Evolutionary conservation across 331 rosid genomes (phyloP).

Genomic region (Quercus tomentella): DNA sequence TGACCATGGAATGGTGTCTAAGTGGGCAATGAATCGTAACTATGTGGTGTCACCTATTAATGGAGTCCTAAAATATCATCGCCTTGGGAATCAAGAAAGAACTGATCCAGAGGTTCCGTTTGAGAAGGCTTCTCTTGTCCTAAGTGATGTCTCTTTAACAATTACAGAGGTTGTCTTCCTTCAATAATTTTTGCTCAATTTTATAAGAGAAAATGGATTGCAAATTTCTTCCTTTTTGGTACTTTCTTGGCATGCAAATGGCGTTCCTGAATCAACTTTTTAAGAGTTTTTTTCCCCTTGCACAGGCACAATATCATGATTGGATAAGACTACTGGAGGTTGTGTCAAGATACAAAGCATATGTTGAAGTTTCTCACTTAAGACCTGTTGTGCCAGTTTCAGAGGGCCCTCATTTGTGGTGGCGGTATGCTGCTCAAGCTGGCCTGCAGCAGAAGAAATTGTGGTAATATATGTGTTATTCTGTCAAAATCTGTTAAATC

Average conservation of each 20-base stretch:
- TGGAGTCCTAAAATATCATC: conserved; percentile 85
- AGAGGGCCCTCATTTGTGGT: conserved; percentile 64
- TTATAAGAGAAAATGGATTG: background rate
- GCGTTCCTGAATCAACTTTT: conserved; percentile 2
- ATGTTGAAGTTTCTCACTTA: conserved; percentile 81
- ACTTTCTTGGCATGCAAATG: conserved; percentile 10
- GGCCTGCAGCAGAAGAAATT: conserved; percentile 76
- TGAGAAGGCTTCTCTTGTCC: conserved; percentile 80
- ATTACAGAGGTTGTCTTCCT: conserved; percentile 60
- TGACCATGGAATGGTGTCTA: conserved; percentile 41
- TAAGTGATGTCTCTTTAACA: conserved; percentile 80
- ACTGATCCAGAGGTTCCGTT: conserved; percentile 78
- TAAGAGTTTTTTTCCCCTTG: background rate
- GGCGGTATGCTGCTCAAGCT: conserved; percentile 90
- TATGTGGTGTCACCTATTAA: conserved; percentile 90
- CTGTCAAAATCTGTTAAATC: conserved; percentile 9
- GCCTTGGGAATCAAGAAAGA: conserved; percentile 92
- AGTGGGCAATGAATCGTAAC: conserved; percentile 76
- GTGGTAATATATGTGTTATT: conserved; percentile 54
- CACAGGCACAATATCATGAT: conserved; percentile 83
- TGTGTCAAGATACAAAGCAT: conserved; percentile 74
- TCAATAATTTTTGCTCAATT: background rate
- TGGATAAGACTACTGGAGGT: conserved; percentile 94
- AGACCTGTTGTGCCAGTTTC: conserved; percentile 74
- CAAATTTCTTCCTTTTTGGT: background rate